Evolutionary conservation across 1,284 basidiomycete genomes (phyloP), one percentile per base, ranked within the genome.

Genomic region (Cystobasidium slooffiae): DNA sequence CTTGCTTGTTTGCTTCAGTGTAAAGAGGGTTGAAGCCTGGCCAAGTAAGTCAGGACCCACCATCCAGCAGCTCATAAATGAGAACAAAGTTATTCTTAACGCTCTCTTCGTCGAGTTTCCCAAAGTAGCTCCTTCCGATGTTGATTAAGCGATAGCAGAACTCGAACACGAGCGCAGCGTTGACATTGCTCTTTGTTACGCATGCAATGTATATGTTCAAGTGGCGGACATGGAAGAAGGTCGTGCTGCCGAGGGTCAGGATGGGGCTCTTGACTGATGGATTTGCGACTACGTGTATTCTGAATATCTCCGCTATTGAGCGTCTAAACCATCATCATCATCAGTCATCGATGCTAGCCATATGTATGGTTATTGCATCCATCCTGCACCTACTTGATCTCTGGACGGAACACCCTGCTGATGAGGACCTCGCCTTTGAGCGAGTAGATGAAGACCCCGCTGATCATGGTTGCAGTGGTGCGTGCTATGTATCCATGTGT

Each of bases 81-180:
- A 97, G 84, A 47, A 94, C 92, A 84, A 99, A 99, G 85, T 99
- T 99, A 84, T 97, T 98, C 88, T 99, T 99, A 78, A 99, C 90
- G 49, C 91, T 88, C 82, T 98, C 97, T 82, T 99, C 97, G 81
- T 98, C 95, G 20, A 99, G 88, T 83, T 97, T 97, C 68, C 94
- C 94, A 84, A 99, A 97, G 85, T 99, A 98, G 18, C 91, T 89
- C 80, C 93, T 91, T 72, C 90, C 91, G 79, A 99, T 95, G 76
- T 89, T 88, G 82, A 96, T 94, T 84, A 99, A 94, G 44, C 93
- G 89, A 84, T 98, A 98, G 83, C 93, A 90, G 82, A 95, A 97
- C 82, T 99, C 97, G 84, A 98, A 99, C 7, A 99, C 92, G 20
- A 99, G 88, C 0, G 96, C 97, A 1, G 96, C 96, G 78, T 97